A percentile compares a stretch with the other conserved stretches of the same genome.
Evolutionary conservation across 2,329 filamentous ascomycete genomes (phyloP).

Genomic region (Pseudogymnoascus sp.): DNA sequence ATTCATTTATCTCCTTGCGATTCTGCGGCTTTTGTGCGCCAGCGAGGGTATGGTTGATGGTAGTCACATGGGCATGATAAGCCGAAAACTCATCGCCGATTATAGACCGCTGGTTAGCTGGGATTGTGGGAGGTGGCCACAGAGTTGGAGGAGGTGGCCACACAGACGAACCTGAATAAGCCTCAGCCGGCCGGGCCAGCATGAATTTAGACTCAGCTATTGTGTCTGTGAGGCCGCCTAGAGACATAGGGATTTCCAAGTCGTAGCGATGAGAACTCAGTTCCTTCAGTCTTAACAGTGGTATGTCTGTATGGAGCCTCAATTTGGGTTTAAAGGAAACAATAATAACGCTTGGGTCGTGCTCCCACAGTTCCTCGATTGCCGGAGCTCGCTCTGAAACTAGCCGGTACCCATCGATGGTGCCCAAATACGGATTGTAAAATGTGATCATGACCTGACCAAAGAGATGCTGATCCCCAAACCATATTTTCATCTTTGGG

Average conservation of each 20-base stretch:
- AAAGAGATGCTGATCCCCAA: slow-evolving; percentile 64
- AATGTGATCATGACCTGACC: slow-evolving; percentile 71
- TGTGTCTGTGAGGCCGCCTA: slow-evolving; percentile 37
- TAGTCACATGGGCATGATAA: slow-evolving; percentile 26
- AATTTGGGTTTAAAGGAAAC: slow-evolving; percentile 65
- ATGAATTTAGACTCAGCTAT: slow-evolving; percentile 60
- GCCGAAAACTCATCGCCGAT: slow-evolving; percentile 35
- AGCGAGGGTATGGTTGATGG: neutral
- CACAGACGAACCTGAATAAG: slow-evolving; percentile 40
- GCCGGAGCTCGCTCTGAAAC: slow-evolving; percentile 55
- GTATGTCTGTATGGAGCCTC: slow-evolving; percentile 66
- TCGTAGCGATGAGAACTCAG: slow-evolving; percentile 34
- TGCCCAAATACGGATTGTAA: slow-evolving; percentile 64
- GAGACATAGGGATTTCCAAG: slow-evolving; percentile 45
- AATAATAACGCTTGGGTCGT: slow-evolving; percentile 59
- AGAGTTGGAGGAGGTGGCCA: slow-evolving; percentile 66
- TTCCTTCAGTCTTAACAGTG: slow-evolving; percentile 52
- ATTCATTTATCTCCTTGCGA: slow-evolving; percentile 56
- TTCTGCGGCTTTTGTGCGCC: slow-evolving; percentile 38
- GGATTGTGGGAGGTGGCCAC: slow-evolving; percentile 71
- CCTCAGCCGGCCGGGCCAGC: slow-evolving; percentile 48
- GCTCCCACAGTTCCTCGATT: slow-evolving; percentile 56
- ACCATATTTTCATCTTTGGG: slow-evolving; percentile 74
- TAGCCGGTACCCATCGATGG: slow-evolving; percentile 74
- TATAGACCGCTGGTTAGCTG: slow-evolving; percentile 40